Conservation (phyloP, 2,329 filamentous ascomycete genomes). For the Emergomyces pasteurianus region DNA sequence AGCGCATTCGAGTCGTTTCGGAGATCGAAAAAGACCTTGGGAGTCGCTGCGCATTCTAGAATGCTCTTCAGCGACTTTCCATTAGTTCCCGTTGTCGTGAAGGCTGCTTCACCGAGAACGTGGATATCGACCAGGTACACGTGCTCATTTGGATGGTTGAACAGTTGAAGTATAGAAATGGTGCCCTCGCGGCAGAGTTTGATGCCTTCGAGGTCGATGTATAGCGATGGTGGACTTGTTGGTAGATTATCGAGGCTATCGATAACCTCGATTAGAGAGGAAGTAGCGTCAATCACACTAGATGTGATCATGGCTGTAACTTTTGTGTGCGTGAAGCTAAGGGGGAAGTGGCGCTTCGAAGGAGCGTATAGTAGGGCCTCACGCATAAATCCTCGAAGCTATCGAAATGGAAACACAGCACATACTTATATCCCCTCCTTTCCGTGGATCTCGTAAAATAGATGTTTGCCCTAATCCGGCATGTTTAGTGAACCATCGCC, state of each 20-base stretch:
- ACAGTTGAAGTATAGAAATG: constrained; percentile 36
- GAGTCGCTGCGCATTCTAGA: constrained; percentile 32
- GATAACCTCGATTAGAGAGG: constrained; percentile 8
- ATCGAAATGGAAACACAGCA: background rate
- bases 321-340: background rate
- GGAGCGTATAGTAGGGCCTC: background rate
- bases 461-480: background rate
- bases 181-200: constrained; percentile 33
- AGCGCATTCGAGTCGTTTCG: constrained; percentile 48
- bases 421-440: background rate
- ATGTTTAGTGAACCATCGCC: background rate
- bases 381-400: background rate
- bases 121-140: constrained; percentile 38
- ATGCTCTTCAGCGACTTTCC: constrained; percentile 27
- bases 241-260: constrained; percentile 16
- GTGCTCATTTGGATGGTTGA: constrained; percentile 18
- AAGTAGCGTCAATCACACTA: background rate
- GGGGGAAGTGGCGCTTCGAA: background rate
- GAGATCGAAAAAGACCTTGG: constrained; percentile 48
- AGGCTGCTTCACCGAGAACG: constrained; percentile 26
- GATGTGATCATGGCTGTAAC: background rate
- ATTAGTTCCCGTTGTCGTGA: constrained; percentile 22
- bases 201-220: constrained; percentile 39
- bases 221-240: constrained; percentile 27
- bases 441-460: background rate